Base-by-base conservation (phyloP, 768 basidiomycete genomes). In the Mrakia gelida region DNA sequence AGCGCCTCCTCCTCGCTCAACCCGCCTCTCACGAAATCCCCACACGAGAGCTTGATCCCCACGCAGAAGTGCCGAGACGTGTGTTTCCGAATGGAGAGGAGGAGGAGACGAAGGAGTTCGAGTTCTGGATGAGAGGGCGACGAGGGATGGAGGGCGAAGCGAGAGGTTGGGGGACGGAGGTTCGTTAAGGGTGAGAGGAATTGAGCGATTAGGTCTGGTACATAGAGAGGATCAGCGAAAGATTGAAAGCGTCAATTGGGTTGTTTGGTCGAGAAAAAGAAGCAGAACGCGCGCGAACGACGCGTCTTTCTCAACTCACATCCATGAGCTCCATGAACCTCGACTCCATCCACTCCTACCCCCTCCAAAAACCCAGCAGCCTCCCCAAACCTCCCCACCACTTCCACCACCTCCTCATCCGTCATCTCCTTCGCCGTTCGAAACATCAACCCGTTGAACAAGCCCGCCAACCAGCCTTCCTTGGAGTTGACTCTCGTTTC, bases 241-340 rank as follows among this genome's bases (percentile, higher is more conserved):
- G 6, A 26, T 10, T 32, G 28, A 10, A 21, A 16, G 38, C 18
- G 38, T 38, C 8, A 38, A 8, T 8, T 38, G 38, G 38, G 38
- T 38, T 3, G 38, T 38, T 38, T 8, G 38, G 8, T 38, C 4
- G 15, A 45, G 45, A 45, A 45, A 10, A 15, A 45, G 7, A 45
- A 15, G 15, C 45, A 45, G 11, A 15, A 45, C 9, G 45, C 4
- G 45, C n/a, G n/a, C n/a, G n/a, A n/a, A 45, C 9, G 45, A 45
- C 45, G 15, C 45, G 45, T 15, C 11, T 15, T 2, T 45, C 41
- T 10, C 45, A 8, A 70, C 67, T 70, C 23, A 70, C 67, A 95
- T 52, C 94, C 94, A 84, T 95, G 94, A 1, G 91, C 90, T 34
- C 87, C 91, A 30, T 97, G 95, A 16, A 98, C 80, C 81, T 97